These are phyloP conservation scores for Xerocomus tenax DNA, from an alignment of 1,284 basidiomycete species.

Conservation along the genomic window DNA sequence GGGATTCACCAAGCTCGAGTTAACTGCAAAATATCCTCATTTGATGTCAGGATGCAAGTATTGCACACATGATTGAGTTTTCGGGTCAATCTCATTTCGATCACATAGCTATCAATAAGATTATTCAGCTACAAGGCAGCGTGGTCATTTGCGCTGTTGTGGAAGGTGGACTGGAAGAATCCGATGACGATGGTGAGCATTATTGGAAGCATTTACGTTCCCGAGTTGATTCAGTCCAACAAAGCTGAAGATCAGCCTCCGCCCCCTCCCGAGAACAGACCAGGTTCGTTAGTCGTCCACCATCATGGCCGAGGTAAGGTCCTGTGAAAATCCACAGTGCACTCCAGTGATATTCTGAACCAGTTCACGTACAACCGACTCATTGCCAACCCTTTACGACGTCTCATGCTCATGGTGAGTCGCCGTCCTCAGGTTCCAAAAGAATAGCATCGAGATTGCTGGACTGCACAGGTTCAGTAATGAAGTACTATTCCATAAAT, in stretches of 20 bases:
- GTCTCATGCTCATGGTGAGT: conserved; percentile 17
- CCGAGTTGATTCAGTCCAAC: neutral
- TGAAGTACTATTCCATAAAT: conserved; percentile 28
- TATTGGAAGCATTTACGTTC: neutral
- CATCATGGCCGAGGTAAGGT: conserved; percentile 22
- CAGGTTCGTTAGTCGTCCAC: conserved; percentile 35
- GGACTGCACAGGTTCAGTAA: conserved; percentile 14
- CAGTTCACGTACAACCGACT: conserved; percentile 21
- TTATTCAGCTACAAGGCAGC: conserved; percentile 32
- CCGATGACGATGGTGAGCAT: conserved; percentile 28
- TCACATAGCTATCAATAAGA: conserved; percentile 35
- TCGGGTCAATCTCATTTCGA: conserved; percentile 7
- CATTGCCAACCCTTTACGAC: conserved; percentile 20
- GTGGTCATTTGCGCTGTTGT: conserved; percentile 34
- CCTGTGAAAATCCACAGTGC: neutral
- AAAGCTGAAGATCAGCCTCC: conserved; percentile 13
- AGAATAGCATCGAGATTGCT: neutral
- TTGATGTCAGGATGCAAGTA: conserved; percentile 27
- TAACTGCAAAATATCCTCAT: conserved; percentile 26
- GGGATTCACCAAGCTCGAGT: conserved; percentile 24
- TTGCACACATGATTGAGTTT: neutral
- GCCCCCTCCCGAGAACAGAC: conserved; percentile 34
- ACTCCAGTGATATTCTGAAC: conserved; percentile 1
- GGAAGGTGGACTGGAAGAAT: conserved; percentile 32
- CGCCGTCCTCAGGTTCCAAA: neutral